Percentiles rank a stretch among this genome's conserved stretches.
Evolutionary conservation across 306 rosid genomes (phyloP).

Genomic region (Vicia faba): DNA sequence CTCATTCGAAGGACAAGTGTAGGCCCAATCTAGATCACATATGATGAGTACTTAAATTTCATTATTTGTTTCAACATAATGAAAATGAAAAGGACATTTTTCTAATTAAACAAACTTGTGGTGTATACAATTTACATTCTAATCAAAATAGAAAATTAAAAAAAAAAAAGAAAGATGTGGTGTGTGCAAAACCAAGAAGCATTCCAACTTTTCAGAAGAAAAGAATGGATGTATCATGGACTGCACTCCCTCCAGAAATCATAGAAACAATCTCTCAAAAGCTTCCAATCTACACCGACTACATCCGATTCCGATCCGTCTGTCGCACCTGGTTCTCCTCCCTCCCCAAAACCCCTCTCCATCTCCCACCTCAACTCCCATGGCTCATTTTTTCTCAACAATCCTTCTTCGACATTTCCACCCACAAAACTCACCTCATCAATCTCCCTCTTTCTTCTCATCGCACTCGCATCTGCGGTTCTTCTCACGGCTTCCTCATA

Average conservation of each 20-base stretch:
- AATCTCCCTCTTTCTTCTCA: constrained; percentile 54
- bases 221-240: constrained; percentile 51
- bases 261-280: constrained; percentile 45
- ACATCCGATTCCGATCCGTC: constrained; percentile 55
- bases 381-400: constrained; percentile 66
- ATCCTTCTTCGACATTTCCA: constrained; percentile 55
- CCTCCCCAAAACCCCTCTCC: constrained; percentile 46
- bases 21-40: too few species aligned
- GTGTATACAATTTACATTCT: too few species aligned
- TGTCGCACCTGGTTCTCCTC: constrained; percentile 55
- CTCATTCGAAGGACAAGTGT: too few species aligned
- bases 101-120: too few species aligned
- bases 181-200: not conserved
- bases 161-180: too few species aligned
- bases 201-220: too few species aligned
- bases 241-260: constrained; percentile 58
- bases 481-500: constrained; percentile 72
- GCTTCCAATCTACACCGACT: constrained; percentile 50
- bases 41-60: too few species aligned
- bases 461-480: constrained; percentile 60
- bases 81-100: too few species aligned
- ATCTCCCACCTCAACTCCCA: constrained; percentile 74
- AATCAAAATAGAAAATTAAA: not conserved
- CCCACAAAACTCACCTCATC: constrained; percentile 54
- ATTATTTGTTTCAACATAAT: too few species aligned